Percentiles rank a stretch among this genome's conserved stretches.
Evolutionary conservation across 148 eudicot species (phyloP).

Genomic region (Rhododendron griersonianum): DNA sequence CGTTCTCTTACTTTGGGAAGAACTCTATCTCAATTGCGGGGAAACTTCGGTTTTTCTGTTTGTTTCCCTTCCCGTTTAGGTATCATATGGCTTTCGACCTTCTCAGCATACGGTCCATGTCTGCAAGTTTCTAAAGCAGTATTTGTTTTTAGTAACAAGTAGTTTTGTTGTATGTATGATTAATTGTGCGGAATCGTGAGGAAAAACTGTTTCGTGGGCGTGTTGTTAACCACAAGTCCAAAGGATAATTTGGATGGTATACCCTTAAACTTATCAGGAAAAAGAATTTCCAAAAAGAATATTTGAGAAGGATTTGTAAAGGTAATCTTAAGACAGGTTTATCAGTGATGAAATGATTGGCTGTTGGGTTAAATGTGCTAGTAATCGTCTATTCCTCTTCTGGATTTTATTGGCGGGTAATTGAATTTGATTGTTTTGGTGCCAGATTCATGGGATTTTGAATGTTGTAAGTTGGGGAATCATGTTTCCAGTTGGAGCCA

Average conservation of each 20-base stretch:
- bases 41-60: background rate
- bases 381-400: background rate
- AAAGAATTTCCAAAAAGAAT: background rate
- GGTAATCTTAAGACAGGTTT: background rate
- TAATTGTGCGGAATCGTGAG: background rate
- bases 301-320: background rate
- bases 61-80: background rate
- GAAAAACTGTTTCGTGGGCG: background rate
- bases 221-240: background rate
- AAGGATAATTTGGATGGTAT: background rate
- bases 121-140: background rate
- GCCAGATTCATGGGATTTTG: constrained; percentile 85
- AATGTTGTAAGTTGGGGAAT: constrained; percentile 94
- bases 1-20: background rate
- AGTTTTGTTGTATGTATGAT: background rate
- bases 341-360: background rate
- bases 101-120: background rate
- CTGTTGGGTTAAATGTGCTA: background rate
- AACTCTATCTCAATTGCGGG: background rate
- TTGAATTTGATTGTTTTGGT: constrained; percentile 1
- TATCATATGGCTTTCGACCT: background rate
- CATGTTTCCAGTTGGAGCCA: constrained; percentile 72
- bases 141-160: background rate
- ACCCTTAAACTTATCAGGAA: background rate
- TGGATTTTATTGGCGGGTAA: background rate